A percentile compares a stretch with the other conserved stretches of the same genome.
phyloP scores from a whole-genome alignment of 352 stramenopile species.

The Globisporangium paddicum region DNA sequence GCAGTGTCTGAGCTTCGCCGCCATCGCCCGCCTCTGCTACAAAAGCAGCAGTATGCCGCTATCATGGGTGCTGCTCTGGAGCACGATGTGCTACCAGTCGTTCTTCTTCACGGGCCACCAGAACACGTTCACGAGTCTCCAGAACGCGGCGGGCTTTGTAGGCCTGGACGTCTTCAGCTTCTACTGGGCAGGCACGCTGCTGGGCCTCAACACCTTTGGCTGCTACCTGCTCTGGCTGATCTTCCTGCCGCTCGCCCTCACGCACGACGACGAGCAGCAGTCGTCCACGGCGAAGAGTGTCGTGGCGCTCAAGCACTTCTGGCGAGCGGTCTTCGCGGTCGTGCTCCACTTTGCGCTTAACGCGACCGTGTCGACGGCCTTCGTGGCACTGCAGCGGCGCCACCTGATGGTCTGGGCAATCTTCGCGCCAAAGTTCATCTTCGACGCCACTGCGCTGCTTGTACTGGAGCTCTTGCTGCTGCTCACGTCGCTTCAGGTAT shows the following conservation, averaged over 20 bases:
- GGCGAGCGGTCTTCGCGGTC: conserved; percentile 16
- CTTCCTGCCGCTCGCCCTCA: conserved; percentile 28
- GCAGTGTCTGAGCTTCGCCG: conserved; percentile 42
- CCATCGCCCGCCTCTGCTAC: conserved; percentile 11
- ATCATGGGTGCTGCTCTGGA: conserved; percentile 57
- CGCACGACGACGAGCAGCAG: background rate
- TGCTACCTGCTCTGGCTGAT: conserved; percentile 47
- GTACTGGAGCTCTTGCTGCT: conserved; percentile 41
- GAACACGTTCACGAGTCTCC: conserved; percentile 88
- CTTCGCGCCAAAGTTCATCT: conserved; percentile 90
- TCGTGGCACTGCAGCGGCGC: conserved; percentile 79
- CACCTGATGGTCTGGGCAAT: conserved; percentile 94
- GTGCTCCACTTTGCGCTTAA: conserved; percentile 52
- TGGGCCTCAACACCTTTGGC: conserved; percentile 89
- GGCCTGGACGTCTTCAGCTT: conserved; percentile 87
- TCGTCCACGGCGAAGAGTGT: background rate
- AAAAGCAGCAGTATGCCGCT: conserved; percentile 1
- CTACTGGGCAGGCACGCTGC: conserved; percentile 58
- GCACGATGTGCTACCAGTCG: conserved; percentile 50
- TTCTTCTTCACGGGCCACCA: conserved; percentile 89
- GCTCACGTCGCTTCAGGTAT: conserved; percentile 21
- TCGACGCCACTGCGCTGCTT: conserved; percentile 65
- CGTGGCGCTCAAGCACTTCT: conserved; percentile 13
- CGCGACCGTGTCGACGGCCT: conserved; percentile 68
- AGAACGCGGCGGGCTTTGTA: conserved; percentile 88